phyloP scores from a whole-genome alignment of 768 basidiomycete genomes.

The Suillus luteus region DNA sequence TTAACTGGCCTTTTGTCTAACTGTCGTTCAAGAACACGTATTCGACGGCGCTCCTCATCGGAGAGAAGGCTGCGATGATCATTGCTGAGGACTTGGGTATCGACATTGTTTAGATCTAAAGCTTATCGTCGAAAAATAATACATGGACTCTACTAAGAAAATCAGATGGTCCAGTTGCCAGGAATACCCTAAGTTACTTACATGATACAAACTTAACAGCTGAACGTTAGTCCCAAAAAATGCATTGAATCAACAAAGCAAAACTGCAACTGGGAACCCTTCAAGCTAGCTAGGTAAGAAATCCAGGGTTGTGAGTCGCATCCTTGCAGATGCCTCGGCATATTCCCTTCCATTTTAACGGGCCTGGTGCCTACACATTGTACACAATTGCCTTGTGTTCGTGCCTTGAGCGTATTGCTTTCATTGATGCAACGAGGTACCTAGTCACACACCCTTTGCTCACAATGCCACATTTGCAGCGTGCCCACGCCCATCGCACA shows the following conservation, averaged over 20 bases:
- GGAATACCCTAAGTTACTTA: slow-evolving; percentile 63
- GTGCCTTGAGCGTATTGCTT: too few relatives aligned
- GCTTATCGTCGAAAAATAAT: neutral
- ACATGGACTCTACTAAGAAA: neutral
- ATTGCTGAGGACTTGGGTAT: slow-evolving; percentile 53
- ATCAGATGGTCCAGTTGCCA: slow-evolving; percentile 49
- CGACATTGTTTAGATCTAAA: neutral
- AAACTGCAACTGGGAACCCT: neutral
- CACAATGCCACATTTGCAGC: too few relatives aligned
- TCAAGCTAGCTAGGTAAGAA: too few relatives aligned
- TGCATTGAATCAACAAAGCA: slow-evolving; percentile 1
- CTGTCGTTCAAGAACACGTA: slow-evolving; percentile 36
- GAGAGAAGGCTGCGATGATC: slow-evolving; percentile 58
- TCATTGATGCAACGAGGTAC: too few relatives aligned
- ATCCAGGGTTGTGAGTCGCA: too few relatives aligned
- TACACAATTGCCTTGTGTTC: too few relatives aligned
- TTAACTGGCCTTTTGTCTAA: neutral
- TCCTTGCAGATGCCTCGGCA: too few relatives aligned
- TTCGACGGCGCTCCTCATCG: slow-evolving; percentile 43
- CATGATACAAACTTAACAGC: too few relatives aligned
- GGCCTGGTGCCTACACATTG: too few relatives aligned
- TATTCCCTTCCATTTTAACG: too few relatives aligned
- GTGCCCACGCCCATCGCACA: too few relatives aligned
- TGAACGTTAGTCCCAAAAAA: slow-evolving; percentile 65
- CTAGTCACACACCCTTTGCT: too few relatives aligned